Evolutionary conservation across 345 rosid species (phyloP), one percentile per base, ranked within the genome.

Genomic region (Boechera retrofracta): DNA sequence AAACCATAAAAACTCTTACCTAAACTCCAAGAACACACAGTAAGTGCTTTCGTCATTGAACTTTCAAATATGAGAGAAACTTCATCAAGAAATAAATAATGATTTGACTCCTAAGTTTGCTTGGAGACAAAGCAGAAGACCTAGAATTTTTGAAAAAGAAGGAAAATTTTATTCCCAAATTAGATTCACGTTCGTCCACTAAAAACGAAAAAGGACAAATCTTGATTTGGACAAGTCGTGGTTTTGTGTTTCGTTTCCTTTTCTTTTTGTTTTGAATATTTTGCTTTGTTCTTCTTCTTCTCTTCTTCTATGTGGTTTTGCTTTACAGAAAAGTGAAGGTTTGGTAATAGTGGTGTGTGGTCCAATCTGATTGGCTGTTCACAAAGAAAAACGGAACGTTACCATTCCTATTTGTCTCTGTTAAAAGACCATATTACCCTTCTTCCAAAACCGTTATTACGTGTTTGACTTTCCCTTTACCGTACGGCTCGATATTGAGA

Each of bases 111-210:
- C 76, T 74, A 79, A 74, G 81, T 71, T 84, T 81, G 91, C 91
- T 85, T 87, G 84, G 76, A 77, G 64, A 84, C 73, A 82, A 85
- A 89, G 91, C 88, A 85, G 78, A 78, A 80, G 70, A 71, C 38
- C 61, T 74, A 76, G 69, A 62, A 73, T 71, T 60, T 29, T 18
- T 51, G 4, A 5, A 70, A 52, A 16, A 2, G 9, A 58, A n/a
- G 6, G n/a, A 11, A 16, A 65, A 47, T 9, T n/a, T 32, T 10
- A 29, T 47, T 64, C 67, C 70, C 5, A 76, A 64, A 32, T 59
- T 44, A n/a, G 68, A 73, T 39, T 60, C 78, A 55, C 29, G 26
- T 42, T 49, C 53, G 36, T 18, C 76, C 62, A 53, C 36, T 62
- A 21, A 29, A 59, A 75, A 31, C 6, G 6, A 49, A 32, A 33